Evolutionary conservation across 805 yeast genomes (phyloP), one percentile per base, ranked within the genome.

Genomic region (Saturnispora bothae): DNA sequence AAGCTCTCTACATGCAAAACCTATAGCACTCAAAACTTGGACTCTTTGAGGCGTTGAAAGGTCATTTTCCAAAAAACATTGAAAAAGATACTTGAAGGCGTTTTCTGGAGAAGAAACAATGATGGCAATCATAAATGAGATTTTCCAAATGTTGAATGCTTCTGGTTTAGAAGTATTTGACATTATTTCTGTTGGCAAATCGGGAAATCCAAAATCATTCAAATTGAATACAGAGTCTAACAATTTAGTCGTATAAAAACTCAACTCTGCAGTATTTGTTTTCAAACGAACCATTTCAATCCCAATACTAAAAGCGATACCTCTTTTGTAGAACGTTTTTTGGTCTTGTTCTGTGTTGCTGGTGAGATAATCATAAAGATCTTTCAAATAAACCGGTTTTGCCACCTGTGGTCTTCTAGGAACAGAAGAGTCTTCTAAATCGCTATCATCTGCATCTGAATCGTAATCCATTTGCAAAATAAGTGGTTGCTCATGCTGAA

Each of bases 1-100:
- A 8, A 86, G 62, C 45, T 82, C 85, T 43, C 95, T 59, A 0
- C 86, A 84, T 3, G 83, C 72, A 18, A 86, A 59, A 0, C 88
- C 78, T 10, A 84, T 52, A 1, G 83, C 61, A 4, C 88, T 73
- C 15, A 92, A 56, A 7, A 88, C 64, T 21, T 72, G 60, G 59
- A 88, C 65, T 34, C 97, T 59, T 43, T 79, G 88, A 43, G 82
- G 92, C 15, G 92, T 54, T 0, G 95, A 84, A 44, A 80, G 74
- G 50, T 89, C 98, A 0, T 88, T 86, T 0, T 69, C 64, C 26
- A 73, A 61, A 14, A 86, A 60, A 14, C 78, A 54, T 20, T 63
- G 52, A 29, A 71, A 56, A 0, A 77, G 52, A 20, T 67, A 64
- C 1, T 60, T 51, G 0, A 84, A 75, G 3, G 64, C 48, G 6